Base-by-base conservation (phyloP, 1,284 basidiomycete species). In the Caloboletus inedulis region DNA sequence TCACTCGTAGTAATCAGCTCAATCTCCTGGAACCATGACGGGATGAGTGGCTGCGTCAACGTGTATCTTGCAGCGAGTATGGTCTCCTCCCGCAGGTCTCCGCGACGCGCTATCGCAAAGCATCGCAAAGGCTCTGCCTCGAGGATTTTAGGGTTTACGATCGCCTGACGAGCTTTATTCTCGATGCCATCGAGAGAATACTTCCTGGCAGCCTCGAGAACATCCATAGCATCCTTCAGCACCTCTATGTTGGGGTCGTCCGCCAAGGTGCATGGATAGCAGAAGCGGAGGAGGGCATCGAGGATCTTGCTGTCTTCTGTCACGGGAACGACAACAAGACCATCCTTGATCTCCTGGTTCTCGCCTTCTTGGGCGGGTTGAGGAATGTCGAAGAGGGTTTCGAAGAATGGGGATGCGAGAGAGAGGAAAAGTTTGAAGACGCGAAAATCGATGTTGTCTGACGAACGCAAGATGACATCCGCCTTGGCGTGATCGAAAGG, bases 311-410 rank as follows among this genome's bases (percentile, higher is more conserved):
- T 53, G 18, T 50, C 43, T 37, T 63, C 63, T 4, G 50, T 12
- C 4, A 63, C 29, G 1, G 47, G 50, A 29, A 64, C 14, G n/a
- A 63, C 58, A 2, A 9, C 31, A 2, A 66, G 44, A 4, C 60
- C 64, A 27, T 62, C 60, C 40, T 46, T 58, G 33, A 37, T 45
- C 23, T 53, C 53, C 43, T 59, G 46, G 6, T 51, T 55, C 7
- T 40, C 23, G 2, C 16, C 39, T 14, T 8, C 41, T 61, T 45
- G 27, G 33, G 45, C 12, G 2, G 71, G 66, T 56, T 77, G 73
- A 10, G 76, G 74, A 18, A 78, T 64, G 13, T 69, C 64, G 44
- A 77, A 74, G 56, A 77, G 70, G 27, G 71, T 61, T 31, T 69
- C 64, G 51, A 80, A 77, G 51, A 78, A 70, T 0, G 76, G 72